A percentile compares a stretch with the other conserved stretches of the same genome.
phyloP scores from a whole-genome alignment of 1,139 yeast genomes.

The Diutina ranongensis region DNA sequence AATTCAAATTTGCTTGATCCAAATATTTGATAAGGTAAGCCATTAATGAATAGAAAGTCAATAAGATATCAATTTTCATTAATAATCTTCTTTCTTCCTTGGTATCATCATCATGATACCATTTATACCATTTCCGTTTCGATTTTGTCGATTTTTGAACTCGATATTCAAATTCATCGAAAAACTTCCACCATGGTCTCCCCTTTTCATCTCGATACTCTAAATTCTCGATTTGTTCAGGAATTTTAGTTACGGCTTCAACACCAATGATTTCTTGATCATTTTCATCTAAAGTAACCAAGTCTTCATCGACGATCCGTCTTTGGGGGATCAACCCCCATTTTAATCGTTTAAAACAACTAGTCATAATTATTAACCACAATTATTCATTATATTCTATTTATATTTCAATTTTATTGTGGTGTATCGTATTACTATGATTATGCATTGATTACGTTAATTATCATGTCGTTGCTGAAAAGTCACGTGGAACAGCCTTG shows the following conservation, averaged over 20 bases:
- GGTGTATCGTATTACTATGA: no score
- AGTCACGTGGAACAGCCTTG: no score
- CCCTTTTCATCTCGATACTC: constrained; percentile 54
- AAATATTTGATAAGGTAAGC: constrained; percentile 65
- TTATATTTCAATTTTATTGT: no score
- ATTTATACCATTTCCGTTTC: constrained; percentile 44
- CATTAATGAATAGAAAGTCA: constrained; percentile 48
- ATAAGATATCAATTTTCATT: constrained; percentile 47
- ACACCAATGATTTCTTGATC: constrained; percentile 9
- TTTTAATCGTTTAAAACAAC: constrained; percentile 22
- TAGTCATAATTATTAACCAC: neutral
- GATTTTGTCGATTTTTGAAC: constrained; percentile 22
- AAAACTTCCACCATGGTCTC: constrained; percentile 53
- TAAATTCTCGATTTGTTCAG: constrained; percentile 7
- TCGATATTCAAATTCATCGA: constrained; percentile 52
- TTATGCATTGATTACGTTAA: no score
- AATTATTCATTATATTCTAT: no score
- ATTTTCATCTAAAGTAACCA: neutral
- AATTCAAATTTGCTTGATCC: constrained; percentile 48
- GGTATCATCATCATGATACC: constrained; percentile 52
- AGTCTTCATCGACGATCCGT: constrained; percentile 32
- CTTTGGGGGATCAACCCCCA: constrained; percentile 39
- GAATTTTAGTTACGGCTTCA: constrained; percentile 5
- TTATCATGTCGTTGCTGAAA: no score
- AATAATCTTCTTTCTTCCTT: constrained; percentile 44